phyloP scores from a whole-genome alignment of 495 filamentous ascomycete genomes.

The Evernia prunastri region DNA sequence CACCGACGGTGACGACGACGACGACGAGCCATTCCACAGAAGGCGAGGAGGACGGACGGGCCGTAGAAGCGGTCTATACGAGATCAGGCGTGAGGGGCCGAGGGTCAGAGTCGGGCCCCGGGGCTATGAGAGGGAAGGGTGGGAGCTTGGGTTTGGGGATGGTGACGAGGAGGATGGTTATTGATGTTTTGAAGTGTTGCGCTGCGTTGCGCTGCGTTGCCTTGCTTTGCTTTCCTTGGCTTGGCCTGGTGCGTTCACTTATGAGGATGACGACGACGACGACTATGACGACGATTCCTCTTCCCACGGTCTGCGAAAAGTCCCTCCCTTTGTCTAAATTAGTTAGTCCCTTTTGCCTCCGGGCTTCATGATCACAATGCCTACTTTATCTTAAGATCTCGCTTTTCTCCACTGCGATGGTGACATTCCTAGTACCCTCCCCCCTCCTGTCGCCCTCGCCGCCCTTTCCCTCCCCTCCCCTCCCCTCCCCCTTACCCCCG shows the following conservation, averaged over 20 bases:
- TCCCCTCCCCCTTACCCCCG: too few species aligned
- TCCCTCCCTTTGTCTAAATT: too few species aligned
- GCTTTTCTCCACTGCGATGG: too few species aligned
- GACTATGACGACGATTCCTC: neutral
- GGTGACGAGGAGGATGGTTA: neutral
- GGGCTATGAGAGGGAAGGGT: neutral
- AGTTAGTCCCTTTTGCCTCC: too few species aligned
- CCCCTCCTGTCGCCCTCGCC: too few species aligned
- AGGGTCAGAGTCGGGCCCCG: neutral
- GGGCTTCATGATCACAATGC: too few species aligned
- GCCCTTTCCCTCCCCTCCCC: too few species aligned
- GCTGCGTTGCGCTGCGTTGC: too few species aligned
- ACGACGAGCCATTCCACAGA: neutral
- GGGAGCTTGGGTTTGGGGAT: neutral
- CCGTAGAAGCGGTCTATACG: neutral
- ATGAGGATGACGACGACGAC: neutral
- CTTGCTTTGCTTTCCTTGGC: neutral
- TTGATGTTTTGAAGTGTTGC: neutral
- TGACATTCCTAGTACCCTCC: too few species aligned
- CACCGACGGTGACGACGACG: neutral
- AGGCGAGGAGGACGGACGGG: neutral
- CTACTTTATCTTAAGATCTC: too few species aligned
- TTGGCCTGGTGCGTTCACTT: too few species aligned
- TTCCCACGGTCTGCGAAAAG: too few species aligned
- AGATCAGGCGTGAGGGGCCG: neutral